phyloP scores from a whole-genome alignment of 2,329 filamentous ascomycete genomes.

The Nigrospora sphaerica region DNA sequence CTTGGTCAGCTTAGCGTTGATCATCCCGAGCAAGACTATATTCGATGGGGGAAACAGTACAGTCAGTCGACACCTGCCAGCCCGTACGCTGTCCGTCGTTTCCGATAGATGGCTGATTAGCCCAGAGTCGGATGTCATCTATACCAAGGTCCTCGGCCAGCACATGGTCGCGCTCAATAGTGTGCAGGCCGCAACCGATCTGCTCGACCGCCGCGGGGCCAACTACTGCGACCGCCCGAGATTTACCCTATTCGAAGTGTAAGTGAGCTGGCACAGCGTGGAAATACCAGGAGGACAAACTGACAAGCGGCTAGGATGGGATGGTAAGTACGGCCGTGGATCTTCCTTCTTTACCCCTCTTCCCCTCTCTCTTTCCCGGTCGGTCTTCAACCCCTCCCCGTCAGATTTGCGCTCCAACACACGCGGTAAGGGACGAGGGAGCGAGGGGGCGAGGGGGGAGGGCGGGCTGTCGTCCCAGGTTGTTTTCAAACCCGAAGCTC shows the following conservation, averaged over 20 bases:
- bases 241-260: conserved; percentile 25
- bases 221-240: conserved; percentile 31
- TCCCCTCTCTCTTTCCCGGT: no score
- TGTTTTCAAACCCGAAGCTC: no score
- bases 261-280: background rate
- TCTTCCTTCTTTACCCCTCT: no score
- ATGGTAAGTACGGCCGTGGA: conserved; percentile 3
- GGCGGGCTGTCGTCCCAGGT: no score
- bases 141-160: conserved; percentile 27
- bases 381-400: no score
- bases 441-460: no score
- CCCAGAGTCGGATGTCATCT: conserved; percentile 19
- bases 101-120: conserved; percentile 21
- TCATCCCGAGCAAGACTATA: conserved; percentile 22
- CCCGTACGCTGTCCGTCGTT: conserved; percentile 6
- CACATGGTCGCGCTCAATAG: conserved; percentile 29
- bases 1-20: conserved; percentile 19
- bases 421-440: no score
- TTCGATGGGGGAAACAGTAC: conserved; percentile 22
- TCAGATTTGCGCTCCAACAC: no score
- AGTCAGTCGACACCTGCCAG: conserved; percentile 17
- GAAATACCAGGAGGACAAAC: no score
- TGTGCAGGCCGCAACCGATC: conserved; percentile 26
- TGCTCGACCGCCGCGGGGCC: conserved; percentile 30
- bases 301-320: conserved; percentile 9